A percentile compares a stretch with the other conserved stretches of the same genome.
These are phyloP conservation scores for Talaromyces wortmannii DNA, from an alignment of 495 filamentous ascomycete species.

Conservation along the genomic window DNA sequence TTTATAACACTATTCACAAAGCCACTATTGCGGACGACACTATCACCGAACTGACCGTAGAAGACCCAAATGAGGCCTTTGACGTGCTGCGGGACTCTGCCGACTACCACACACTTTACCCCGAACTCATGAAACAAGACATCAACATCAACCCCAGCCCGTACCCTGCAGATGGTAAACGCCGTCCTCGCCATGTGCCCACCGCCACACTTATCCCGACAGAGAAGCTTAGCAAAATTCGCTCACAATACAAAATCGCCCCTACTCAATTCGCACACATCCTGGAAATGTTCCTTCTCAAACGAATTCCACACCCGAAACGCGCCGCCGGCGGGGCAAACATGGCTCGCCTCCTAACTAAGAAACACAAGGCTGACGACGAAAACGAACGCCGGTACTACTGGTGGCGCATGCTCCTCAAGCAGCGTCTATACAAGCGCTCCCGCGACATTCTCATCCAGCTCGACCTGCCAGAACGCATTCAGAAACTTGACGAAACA, in stretches of 20 bases:
- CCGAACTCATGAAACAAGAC: slow-evolving; percentile 34
- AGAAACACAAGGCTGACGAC: slow-evolving; percentile 43
- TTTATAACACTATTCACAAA: slow-evolving; percentile 73
- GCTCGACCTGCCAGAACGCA: slow-evolving; percentile 66
- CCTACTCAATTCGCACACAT: slow-evolving; percentile 82
- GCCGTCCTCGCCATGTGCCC: slow-evolving; percentile 43
- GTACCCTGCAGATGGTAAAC: slow-evolving; percentile 27
- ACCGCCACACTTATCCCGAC: slow-evolving; percentile 55
- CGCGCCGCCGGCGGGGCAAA: slow-evolving; percentile 48
- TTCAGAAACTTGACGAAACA: slow-evolving; percentile 75
- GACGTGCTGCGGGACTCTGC: slow-evolving; percentile 81
- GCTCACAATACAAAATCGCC: slow-evolving; percentile 65
- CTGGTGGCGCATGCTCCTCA: slow-evolving; percentile 78
- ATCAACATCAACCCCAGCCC: slow-evolving; percentile 38
- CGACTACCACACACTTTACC: slow-evolving; percentile 62
- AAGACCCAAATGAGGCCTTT: slow-evolving; percentile 93
- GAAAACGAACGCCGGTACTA: slow-evolving; percentile 59
- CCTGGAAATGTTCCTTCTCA: slow-evolving; percentile 84
- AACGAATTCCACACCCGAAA: slow-evolving; percentile 56
- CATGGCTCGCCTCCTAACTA: slow-evolving; percentile 42
- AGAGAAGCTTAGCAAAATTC: slow-evolving; percentile 51
- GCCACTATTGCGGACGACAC: slow-evolving; percentile 53
- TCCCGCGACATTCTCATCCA: slow-evolving; percentile 73
- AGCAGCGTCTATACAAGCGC: slow-evolving; percentile 73
- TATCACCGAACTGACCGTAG: slow-evolving; percentile 80